phyloP scores from a whole-genome alignment of 805 yeast genomes.

The Myxozyma udenii region DNA sequence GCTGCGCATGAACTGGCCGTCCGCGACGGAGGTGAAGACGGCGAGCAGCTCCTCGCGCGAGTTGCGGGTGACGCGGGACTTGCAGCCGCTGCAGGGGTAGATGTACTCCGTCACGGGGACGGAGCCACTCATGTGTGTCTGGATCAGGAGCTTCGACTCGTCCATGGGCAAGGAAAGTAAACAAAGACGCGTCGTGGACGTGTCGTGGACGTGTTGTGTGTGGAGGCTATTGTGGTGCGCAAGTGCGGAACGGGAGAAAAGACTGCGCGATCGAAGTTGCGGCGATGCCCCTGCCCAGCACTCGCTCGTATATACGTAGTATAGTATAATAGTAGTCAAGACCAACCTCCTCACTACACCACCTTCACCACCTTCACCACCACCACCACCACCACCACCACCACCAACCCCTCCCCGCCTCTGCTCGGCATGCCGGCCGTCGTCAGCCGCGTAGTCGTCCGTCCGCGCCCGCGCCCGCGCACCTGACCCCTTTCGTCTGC shows the following conservation, averaged over 20 bases:
- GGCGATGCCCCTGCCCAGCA: not conserved
- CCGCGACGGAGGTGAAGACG: constrained; percentile 24
- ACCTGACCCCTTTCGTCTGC: too few relatives aligned
- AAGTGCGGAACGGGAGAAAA: constrained; percentile 4
- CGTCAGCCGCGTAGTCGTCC: too few relatives aligned
- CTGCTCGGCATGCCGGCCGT: too few relatives aligned
- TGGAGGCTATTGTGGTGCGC: constrained; percentile 12
- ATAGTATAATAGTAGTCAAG: too few relatives aligned
- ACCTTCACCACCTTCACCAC: too few relatives aligned
- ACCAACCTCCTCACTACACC: too few relatives aligned
- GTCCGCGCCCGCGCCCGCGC: too few relatives aligned
- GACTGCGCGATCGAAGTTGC: constrained; percentile 3
- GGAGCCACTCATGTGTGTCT: constrained; percentile 16
- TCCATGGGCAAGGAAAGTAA: constrained; percentile 16
- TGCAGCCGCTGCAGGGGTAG: constrained; percentile 28
- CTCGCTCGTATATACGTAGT: too few relatives aligned
- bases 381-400: too few relatives aligned
- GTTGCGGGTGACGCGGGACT: constrained; percentile 23
- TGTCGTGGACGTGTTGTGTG: not conserved
- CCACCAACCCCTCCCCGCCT: too few relatives aligned
- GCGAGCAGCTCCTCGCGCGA: constrained; percentile 24
- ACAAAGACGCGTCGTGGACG: not conserved
- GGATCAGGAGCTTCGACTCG: constrained; percentile 23
- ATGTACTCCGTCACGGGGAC: constrained; percentile 23
- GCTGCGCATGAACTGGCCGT: constrained; percentile 29